A percentile compares a stretch with the other conserved stretches of the same genome.
These are phyloP conservation scores for Firmiana major DNA, from an alignment of 345 rosid species.

Conservation along the genomic window DNA sequence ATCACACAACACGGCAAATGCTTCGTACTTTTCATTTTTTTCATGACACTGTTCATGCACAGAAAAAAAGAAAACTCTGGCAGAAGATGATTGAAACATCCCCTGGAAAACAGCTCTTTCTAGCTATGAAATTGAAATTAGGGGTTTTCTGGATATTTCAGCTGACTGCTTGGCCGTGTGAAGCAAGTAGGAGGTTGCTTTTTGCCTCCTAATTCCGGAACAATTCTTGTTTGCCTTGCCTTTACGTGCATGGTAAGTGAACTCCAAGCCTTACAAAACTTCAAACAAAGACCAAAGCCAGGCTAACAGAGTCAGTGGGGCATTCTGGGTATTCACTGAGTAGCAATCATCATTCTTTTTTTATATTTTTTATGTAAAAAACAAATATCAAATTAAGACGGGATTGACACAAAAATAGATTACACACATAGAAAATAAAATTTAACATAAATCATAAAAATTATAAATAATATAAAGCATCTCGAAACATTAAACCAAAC, in stretches of 20 bases:
- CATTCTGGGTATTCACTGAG: too few species aligned
- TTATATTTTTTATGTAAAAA: too few species aligned
- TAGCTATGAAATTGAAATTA: neutral
- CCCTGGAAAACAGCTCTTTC: neutral
- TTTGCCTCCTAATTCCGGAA: neutral
- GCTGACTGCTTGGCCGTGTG: neutral
- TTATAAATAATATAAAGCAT: too few species aligned
- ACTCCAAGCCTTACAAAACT: neutral
- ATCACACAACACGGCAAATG: neutral
- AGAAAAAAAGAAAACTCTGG: neutral
- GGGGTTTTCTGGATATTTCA: neutral
- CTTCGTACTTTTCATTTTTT: too few species aligned
- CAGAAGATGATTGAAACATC: neutral
- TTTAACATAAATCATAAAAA: too few species aligned
- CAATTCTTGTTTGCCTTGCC: neutral
- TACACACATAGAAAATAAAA: too few species aligned
- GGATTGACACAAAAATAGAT: too few species aligned
- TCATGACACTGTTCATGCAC: neutral
- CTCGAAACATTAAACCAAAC: too few species aligned
- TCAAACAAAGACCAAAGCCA: neutral
- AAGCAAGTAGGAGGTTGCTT: neutral
- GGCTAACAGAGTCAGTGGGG: neutral
- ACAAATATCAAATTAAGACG: too few species aligned
- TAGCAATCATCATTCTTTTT: too few species aligned
- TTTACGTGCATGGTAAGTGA: constrained; percentile 1